A percentile compares a stretch with the other conserved stretches of the same genome.
These are phyloP conservation scores for Penicillium digitatum DNA, from an alignment of 2,329 filamentous ascomycete species.

Conservation along the genomic window DNA sequence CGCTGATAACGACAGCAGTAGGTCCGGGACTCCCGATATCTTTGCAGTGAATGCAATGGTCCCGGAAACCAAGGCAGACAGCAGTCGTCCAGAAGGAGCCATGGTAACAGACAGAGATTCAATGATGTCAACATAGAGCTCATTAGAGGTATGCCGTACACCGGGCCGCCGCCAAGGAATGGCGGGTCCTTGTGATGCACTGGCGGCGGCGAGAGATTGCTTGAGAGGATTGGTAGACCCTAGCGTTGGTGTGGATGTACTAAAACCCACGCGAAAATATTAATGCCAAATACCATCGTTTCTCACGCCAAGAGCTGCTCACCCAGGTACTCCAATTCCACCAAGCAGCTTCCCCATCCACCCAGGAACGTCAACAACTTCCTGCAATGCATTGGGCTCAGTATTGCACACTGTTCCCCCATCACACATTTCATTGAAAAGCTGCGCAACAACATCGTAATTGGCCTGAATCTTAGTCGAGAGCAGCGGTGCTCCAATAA, in stretches of 20 bases:
- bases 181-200: slow-evolving; percentile 44
- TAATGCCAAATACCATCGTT: background rate
- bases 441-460: slow-evolving; percentile 90
- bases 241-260: slow-evolving; percentile 41
- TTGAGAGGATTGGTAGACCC: slow-evolving; percentile 40
- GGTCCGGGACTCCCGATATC: slow-evolving; percentile 88
- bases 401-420: slow-evolving; percentile 83
- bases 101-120: slow-evolving; percentile 85
- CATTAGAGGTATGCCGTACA: slow-evolving; percentile 92
- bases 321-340: slow-evolving; percentile 79
- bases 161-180: slow-evolving; percentile 90
- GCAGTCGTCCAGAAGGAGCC: slow-evolving; percentile 80
- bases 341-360: slow-evolving; percentile 85
- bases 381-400: slow-evolving; percentile 85
- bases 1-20: slow-evolving; percentile 74
- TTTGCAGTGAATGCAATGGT: slow-evolving; percentile 94
- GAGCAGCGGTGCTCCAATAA: slow-evolving; percentile 80
- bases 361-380: slow-evolving; percentile 86
- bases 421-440: slow-evolving; percentile 95
- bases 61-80: slow-evolving; percentile 83
- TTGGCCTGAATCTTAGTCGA: slow-evolving; percentile 80
- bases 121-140: slow-evolving; percentile 92
- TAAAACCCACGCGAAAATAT: slow-evolving; percentile 3
- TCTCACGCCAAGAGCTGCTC: slow-evolving; percentile 18
- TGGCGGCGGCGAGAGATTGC: slow-evolving; percentile 36